Evolutionary conservation across 352 stramenopile species (phyloP).

Genomic region (Globisporangium alternatum): DNA sequence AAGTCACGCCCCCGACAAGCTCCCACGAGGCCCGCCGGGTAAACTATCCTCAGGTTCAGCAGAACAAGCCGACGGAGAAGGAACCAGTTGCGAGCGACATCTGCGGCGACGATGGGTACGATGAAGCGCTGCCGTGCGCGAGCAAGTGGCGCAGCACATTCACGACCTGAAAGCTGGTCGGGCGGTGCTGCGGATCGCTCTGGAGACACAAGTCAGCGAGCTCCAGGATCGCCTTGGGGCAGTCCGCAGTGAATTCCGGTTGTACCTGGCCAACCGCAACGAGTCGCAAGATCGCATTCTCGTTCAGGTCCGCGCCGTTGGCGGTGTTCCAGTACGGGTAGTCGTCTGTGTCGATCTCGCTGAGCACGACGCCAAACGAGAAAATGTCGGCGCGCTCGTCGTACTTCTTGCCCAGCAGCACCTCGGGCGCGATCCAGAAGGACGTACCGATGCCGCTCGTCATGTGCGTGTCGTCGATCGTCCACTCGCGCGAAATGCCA

Average conservation of each 20-base stretch:
- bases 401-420: conserved; percentile 54
- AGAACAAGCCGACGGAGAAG: background rate
- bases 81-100: background rate
- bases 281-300: conserved; percentile 5
- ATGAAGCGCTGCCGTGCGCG: background rate
- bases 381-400: conserved; percentile 59
- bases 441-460: conserved; percentile 62
- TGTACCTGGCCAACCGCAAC: background rate
- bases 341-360: conserved; percentile 55
- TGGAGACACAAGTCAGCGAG: background rate
- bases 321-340: conserved; percentile 53
- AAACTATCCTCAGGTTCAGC: no score
- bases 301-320: background rate
- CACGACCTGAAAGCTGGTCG: background rate
- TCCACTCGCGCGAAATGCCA: conserved; percentile 48
- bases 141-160: conserved; percentile 6
- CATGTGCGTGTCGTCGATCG: conserved; percentile 59
- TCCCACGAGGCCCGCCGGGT: no score
- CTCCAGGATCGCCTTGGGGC: background rate
- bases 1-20: no score
- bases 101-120: conserved; percentile 1
- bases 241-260: background rate
- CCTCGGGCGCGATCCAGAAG: conserved; percentile 73
- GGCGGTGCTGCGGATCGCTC: background rate
- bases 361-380: conserved; percentile 49